These are phyloP conservation scores for Suillus sp. DNA, from an alignment of 768 basidiomycete species.

Conservation along the genomic window DNA sequence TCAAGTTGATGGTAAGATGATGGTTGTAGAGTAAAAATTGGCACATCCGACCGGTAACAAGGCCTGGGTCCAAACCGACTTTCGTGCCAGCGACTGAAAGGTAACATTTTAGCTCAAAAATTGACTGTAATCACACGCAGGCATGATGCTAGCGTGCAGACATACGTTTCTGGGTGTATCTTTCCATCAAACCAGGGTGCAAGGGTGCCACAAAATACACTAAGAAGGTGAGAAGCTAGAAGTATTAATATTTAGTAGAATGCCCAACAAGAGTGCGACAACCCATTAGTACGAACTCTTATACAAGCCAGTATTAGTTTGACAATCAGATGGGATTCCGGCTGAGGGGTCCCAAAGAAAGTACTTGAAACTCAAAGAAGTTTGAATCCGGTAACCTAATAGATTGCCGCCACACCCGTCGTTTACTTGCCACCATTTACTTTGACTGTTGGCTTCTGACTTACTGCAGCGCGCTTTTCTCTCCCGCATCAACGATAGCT, in stretches of 20 bases:
- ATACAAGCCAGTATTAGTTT: background rate
- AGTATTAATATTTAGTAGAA: background rate
- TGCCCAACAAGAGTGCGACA: background rate
- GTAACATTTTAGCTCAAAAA: background rate
- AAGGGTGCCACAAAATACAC: background rate
- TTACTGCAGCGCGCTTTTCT: background rate
- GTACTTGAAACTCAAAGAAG: too few relatives aligned
- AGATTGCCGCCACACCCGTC: background rate
- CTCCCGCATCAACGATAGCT: background rate
- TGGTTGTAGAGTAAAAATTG: background rate
- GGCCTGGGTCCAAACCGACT: background rate
- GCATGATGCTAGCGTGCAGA: background rate
- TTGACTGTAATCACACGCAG: background rate
- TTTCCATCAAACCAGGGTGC: background rate
- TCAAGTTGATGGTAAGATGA: background rate
- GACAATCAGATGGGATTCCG: background rate
- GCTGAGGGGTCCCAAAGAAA: background rate
- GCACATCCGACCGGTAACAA: background rate
- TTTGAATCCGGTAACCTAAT: background rate
- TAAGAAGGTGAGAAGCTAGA: background rate
- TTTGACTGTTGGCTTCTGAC: background rate
- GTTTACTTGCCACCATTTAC: background rate
- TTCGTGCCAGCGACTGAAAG: background rate
- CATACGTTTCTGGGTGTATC: background rate
- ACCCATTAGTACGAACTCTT: background rate